Evolutionary conservation across 768 basidiomycete genomes (phyloP).

Genomic region (Podaxis pistillaris): DNA sequence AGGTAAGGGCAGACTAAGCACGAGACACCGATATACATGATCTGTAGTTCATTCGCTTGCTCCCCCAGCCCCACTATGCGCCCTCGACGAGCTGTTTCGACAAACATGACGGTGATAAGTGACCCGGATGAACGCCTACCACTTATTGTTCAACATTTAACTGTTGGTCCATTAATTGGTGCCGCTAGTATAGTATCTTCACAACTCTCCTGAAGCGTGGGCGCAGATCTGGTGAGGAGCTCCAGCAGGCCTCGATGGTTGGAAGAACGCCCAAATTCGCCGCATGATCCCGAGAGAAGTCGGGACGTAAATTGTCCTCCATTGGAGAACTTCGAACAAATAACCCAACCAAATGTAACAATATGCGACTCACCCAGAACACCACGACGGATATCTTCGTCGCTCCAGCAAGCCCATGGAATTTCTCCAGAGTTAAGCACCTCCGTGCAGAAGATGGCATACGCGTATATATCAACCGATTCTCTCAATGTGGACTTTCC

Average conservation of each 20-base stretch:
- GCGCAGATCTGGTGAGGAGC: neutral
- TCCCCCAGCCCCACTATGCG: too few relatives aligned
- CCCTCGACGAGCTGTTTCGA: too few relatives aligned
- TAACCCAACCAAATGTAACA: neutral
- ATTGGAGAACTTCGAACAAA: neutral
- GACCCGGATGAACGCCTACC: neutral
- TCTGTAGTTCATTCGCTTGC: too few relatives aligned
- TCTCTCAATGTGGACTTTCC: conserved; percentile 39
- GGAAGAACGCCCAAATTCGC: neutral
- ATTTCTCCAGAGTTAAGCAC: conserved; percentile 51
- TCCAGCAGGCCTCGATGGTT: neutral
- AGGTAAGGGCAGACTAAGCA: too few relatives aligned
- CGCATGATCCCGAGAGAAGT: neutral
- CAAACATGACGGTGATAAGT: neutral
- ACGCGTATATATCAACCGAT: conserved; percentile 59
- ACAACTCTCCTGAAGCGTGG: neutral
- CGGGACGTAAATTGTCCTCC: neutral
- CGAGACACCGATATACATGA: too few relatives aligned
- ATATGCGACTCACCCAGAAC: conserved; percentile 35
- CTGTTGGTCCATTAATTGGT: neutral
- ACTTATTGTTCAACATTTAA: neutral
- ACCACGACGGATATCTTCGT: conserved; percentile 38
- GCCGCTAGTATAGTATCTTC: neutral
- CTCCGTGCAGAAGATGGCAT: conserved; percentile 53
- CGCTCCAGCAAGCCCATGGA: conserved; percentile 45